These are phyloP conservation scores for Venturia aucupariae DNA, from an alignment of 2,329 filamentous ascomycete species.

Conservation along the genomic window DNA sequence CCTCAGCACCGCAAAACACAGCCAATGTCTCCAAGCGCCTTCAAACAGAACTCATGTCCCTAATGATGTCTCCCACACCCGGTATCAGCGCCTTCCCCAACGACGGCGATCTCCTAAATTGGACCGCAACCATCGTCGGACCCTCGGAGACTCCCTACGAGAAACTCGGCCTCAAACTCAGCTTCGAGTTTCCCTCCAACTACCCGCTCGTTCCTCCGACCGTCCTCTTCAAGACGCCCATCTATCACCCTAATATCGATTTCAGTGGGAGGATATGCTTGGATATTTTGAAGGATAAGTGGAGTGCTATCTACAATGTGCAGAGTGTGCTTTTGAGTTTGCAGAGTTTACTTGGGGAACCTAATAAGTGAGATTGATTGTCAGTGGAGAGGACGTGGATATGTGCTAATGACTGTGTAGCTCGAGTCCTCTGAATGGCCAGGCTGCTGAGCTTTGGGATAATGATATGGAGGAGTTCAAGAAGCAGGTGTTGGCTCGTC, in stretches of 20 bases:
- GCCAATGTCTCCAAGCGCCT: conserved; percentile 47
- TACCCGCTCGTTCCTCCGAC: conserved; percentile 89
- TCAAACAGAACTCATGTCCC: conserved; percentile 94
- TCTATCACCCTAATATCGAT: conserved; percentile 98
- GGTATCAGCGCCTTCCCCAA: conserved; percentile 93
- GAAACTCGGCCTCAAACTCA: conserved; percentile 81
- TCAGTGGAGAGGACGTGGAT: background rate
- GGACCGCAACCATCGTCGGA: conserved; percentile 89
- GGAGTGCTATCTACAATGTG: conserved; percentile 96
- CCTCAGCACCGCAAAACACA: conserved; percentile 20
- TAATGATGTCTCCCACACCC: conserved; percentile 91
- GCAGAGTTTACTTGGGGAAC: conserved; percentile 91
- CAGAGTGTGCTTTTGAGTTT: conserved; percentile 86
- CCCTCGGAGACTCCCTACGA: conserved; percentile 88
- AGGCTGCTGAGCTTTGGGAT: conserved; percentile 94
- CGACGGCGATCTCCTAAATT: conserved; percentile 81
- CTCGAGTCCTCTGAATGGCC: conserved; percentile 86
- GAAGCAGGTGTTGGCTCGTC: conserved; percentile 55
- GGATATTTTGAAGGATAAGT: conserved; percentile 98
- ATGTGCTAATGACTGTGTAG: conserved; percentile 36
- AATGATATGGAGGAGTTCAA: conserved; percentile 81
- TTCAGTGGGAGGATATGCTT: conserved; percentile 95
- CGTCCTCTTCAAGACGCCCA: conserved; percentile 95
- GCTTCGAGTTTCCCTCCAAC: conserved; percentile 80
- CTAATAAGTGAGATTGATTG: conserved; percentile 72